Evolutionary conservation across 1,139 yeast genomes (phyloP), one percentile per base, ranked within the genome.

Genomic region (Pichia terricola): DNA sequence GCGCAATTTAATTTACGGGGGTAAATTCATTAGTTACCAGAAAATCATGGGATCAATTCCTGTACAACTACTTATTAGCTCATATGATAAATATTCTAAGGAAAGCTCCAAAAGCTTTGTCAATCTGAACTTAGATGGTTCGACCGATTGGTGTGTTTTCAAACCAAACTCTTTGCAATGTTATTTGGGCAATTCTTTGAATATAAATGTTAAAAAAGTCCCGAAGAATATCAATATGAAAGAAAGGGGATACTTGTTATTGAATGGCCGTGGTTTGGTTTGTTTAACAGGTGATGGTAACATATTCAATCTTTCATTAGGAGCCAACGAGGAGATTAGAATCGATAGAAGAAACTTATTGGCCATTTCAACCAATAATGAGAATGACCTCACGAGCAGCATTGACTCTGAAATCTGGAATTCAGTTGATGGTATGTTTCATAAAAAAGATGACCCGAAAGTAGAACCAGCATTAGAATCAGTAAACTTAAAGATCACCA

Each of bases 91-190:
- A 28, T 28, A 22, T 27, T 37, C 28, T 26, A 22, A 28, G 39
- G 39, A 16, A 38, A 41, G 5, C 38, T 45, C 32, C 35, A 68
- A 61, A 41, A 63, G 76, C 16, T 70, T 74, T 53, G 68, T 68
- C 10, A 65, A 64, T 37, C 50, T 79, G 34, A 52, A 64, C 5
- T 57, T 79, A 45, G 82, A 79, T 50, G 86, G 86, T 1, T 62
- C 72, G 1, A 61, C 61, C 28, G 86, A 79, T 53, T 79, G 84
- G 83, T 81, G 81, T 1, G 48, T 79, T 4, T 63, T 79, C 40
- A 65, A 72, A 38, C 62, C 66, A 3, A 56, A 64, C 10, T 68
- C 78, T 0, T 57, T 79, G 28, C 76, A 75, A 42, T 73, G 69
- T 1, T 76, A 69, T 50, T 60, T 73, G 2, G 85, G 85, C 1